phyloP scores from a whole-genome alignment of 2,329 filamentous ascomycete species.

The Scedosporium aurantiacum region DNA sequence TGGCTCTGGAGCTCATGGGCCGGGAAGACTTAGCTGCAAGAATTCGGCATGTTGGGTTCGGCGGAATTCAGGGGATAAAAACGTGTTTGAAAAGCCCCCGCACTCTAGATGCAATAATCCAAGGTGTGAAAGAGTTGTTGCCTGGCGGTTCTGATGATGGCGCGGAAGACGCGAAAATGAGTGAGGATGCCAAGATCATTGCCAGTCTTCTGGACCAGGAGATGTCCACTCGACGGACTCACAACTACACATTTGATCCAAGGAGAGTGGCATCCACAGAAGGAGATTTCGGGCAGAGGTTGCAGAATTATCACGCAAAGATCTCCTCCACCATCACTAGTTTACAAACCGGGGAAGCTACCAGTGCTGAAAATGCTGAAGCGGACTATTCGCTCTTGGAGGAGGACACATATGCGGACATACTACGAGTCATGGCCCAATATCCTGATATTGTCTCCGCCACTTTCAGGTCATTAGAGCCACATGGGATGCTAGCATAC shows the following conservation, averaged over 20 bases:
- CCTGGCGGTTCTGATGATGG: background rate
- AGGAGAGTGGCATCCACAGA: conserved; percentile 22
- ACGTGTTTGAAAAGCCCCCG: conserved; percentile 11
- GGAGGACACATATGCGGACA: conserved; percentile 13
- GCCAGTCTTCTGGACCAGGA: conserved; percentile 15
- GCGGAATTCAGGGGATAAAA: conserved; percentile 35
- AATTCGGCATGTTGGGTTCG: conserved; percentile 32
- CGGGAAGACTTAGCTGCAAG: conserved; percentile 19
- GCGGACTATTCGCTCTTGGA: conserved; percentile 11
- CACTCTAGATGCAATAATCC: background rate
- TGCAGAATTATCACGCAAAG: background rate
- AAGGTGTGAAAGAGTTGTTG: background rate
- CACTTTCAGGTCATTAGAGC: conserved; percentile 55
- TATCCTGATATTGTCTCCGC: conserved; percentile 56
- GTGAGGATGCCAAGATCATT: conserved; percentile 9
- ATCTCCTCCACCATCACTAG: background rate
- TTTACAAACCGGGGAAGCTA: background rate
- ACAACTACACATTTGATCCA: conserved; percentile 13
- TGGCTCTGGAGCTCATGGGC: conserved; percentile 25
- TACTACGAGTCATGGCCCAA: conserved; percentile 46
- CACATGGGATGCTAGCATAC: conserved; percentile 54
- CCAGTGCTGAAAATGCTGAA: background rate
- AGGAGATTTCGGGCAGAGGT: background rate
- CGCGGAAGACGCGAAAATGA: conserved; percentile 8
- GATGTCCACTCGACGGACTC: conserved; percentile 15